Evolutionary conservation across 805 yeast species (phyloP).

Genomic region (Debaryomyces prosopidis): DNA sequence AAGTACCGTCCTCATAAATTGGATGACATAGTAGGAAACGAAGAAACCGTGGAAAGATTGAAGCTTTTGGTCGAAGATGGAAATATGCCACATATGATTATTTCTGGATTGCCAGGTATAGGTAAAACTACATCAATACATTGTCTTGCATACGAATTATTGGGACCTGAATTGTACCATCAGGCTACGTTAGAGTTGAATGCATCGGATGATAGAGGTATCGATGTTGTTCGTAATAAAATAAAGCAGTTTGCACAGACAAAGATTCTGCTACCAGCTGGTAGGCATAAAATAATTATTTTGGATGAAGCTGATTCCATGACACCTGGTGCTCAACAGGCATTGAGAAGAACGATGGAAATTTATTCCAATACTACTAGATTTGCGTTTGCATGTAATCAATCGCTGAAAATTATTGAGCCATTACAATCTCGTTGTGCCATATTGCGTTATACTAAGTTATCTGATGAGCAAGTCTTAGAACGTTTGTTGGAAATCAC

Average conservation of each 20-base stretch:
- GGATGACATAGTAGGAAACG: constrained; percentile 90
- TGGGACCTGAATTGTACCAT: constrained; percentile 64
- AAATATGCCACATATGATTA: constrained; percentile 94
- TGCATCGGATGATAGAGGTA: constrained; percentile 97
- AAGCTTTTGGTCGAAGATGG: constrained; percentile 87
- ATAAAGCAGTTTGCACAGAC: constrained; percentile 97
- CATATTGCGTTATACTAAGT: constrained; percentile 76
- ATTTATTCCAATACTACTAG: constrained; percentile 92
- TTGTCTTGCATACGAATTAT: constrained; percentile 81
- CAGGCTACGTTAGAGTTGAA: constrained; percentile 91
- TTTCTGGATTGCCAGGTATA: constrained; percentile 95
- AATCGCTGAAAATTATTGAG: constrained; percentile 90
- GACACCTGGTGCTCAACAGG: constrained; percentile 98
- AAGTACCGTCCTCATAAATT: constrained; percentile 84
- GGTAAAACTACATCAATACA: constrained; percentile 95
- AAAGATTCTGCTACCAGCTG: constrained; percentile 81
- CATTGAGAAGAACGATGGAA: constrained; percentile 92
- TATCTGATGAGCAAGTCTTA: constrained; percentile 83
- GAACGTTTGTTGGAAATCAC: constrained; percentile 71
- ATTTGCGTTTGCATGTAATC: constrained; percentile 98
- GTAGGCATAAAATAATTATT: constrained; percentile 89
- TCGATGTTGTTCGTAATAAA: constrained; percentile 90
- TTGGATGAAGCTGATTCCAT: constrained; percentile 95
- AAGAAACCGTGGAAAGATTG: constrained; percentile 82
- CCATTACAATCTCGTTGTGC: constrained; percentile 97